Evolutionary conservation across 371 early-diverging fungal species (phyloP), one percentile per base, ranked within the genome.

Genomic region (Lichtheimia hyalospora): DNA sequence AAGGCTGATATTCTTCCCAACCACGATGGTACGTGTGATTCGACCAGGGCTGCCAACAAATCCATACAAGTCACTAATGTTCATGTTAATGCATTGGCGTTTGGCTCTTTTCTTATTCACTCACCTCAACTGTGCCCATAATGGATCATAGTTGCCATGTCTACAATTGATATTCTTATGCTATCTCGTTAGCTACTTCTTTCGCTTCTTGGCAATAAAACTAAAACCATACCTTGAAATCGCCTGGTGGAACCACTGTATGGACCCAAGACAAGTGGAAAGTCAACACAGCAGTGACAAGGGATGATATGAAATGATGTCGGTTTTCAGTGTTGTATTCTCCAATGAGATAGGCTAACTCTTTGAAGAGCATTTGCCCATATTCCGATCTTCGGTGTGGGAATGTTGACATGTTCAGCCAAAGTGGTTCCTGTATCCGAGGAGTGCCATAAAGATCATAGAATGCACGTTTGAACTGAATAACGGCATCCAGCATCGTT

Each of bases 221-320:
- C 18, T 13, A 24, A n/a, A 57, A 16, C 57, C 63, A 63, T 67
- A 74, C 76, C 49, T 49, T 58, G 46, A 69, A 64, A 40, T 66
- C 72, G 52, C 82, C 77, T 14, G 75, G 74, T 14, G 86, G 86
- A 10, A 80, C 81, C 2, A 87, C 81, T 0, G 85, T 85, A 27
- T 84, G 82, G 6, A 87, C 86, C 88, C 88, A 87, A 6, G 86
- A 83, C 5, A 84, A 56, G 62, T 87, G 88, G 53, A 84, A 74
- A 60, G 75, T 75, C 24, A 87, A 57, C 1, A 85, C 82, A 3
- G 79, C 77, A 2, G 88, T 81, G 13, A 87, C 62, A 49, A 82
- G 62, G 2, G 81, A 82, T 0, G 86, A 84, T 3, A 87, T 71
- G 4, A 84, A 76, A 50, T 68, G 75, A 52, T 79, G 66, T 10